phyloP scores from a whole-genome alignment of 352 stramenopile genomes.

The Phytophthora colocasiae region DNA sequence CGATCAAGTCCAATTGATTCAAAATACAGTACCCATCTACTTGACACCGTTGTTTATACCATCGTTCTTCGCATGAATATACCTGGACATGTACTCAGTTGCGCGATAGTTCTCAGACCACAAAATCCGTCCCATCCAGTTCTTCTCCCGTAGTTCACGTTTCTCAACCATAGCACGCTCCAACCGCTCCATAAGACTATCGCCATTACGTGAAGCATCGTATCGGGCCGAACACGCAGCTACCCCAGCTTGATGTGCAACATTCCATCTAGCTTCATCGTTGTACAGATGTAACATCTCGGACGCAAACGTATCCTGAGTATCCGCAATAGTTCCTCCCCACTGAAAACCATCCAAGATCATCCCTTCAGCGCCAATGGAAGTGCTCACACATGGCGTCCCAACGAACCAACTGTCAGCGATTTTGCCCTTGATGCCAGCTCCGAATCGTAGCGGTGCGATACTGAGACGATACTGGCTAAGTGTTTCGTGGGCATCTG shows the following conservation, averaged over 20 bases:
- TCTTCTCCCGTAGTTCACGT: constrained; percentile 34
- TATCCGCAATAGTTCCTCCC: constrained; percentile 64
- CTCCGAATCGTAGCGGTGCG: constrained; percentile 93
- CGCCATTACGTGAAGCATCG: constrained; percentile 52
- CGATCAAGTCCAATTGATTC: background rate
- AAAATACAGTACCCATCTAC: too few relatives aligned
- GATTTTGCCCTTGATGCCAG: constrained; percentile 96
- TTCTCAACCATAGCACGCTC: constrained; percentile 52
- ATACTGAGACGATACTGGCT: constrained; percentile 79
- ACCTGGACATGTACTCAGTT: constrained; percentile 88
- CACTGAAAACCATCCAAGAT: constrained; percentile 33
- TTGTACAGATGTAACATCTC: constrained; percentile 59
- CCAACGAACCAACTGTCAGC: constrained; percentile 92
- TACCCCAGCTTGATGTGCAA: constrained; percentile 32
- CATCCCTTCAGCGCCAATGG: constrained; percentile 92
- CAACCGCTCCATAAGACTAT: constrained; percentile 57
- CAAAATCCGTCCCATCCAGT: constrained; percentile 84
- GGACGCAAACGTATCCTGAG: constrained; percentile 46
- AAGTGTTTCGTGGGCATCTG: constrained; percentile 76
- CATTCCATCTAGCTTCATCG: constrained; percentile 46
- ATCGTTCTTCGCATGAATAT: constrained; percentile 80
- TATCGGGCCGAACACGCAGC: constrained; percentile 52
- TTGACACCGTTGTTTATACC: background rate
- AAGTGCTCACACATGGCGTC: constrained; percentile 91
- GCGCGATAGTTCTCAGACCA: constrained; percentile 86